Evolutionary conservation across 1,139 yeast species (phyloP).

Genomic region (Nadsonia commutata): DNA sequence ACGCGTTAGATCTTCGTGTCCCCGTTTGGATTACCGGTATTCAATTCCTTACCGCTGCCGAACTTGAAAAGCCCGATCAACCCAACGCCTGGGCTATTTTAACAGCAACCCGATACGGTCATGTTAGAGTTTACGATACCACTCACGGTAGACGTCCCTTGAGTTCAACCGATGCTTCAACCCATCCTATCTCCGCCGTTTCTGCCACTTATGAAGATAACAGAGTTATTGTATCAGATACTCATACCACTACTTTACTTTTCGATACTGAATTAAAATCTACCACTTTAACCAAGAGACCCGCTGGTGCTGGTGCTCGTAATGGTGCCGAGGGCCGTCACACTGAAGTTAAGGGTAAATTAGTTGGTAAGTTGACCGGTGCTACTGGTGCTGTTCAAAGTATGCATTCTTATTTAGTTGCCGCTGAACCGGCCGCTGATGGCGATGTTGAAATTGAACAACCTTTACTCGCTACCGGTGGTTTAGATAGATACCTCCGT

Average conservation of each 20-base stretch:
- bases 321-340: neutral
- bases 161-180: constrained; percentile 12
- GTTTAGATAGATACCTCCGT: constrained; percentile 73
- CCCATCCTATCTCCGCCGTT: constrained; percentile 8
- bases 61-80: neutral
- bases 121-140: constrained; percentile 26
- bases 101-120: constrained; percentile 58
- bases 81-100: constrained; percentile 29
- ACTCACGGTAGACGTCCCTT: constrained; percentile 18
- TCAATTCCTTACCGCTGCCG: constrained; percentile 14
- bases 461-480: constrained; percentile 43
- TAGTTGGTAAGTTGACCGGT: constrained; percentile 16
- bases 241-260: constrained; percentile 12
- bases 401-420: constrained; percentile 6
- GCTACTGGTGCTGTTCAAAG: constrained; percentile 19
- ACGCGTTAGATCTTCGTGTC: constrained; percentile 22
- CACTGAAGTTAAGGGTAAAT: constrained; percentile 1
- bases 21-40: constrained; percentile 25
- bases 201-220: constrained; percentile 8
- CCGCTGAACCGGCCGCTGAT: constrained; percentile 1
- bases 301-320: neutral
- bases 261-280: constrained; percentile 7
- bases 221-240: constrained; percentile 15
- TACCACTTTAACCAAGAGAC: constrained; percentile 4
- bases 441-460: constrained; percentile 4